Evolutionary conservation across 1,284 basidiomycete genomes (phyloP).

Genomic region (Ceratobasidium sp.): DNA sequence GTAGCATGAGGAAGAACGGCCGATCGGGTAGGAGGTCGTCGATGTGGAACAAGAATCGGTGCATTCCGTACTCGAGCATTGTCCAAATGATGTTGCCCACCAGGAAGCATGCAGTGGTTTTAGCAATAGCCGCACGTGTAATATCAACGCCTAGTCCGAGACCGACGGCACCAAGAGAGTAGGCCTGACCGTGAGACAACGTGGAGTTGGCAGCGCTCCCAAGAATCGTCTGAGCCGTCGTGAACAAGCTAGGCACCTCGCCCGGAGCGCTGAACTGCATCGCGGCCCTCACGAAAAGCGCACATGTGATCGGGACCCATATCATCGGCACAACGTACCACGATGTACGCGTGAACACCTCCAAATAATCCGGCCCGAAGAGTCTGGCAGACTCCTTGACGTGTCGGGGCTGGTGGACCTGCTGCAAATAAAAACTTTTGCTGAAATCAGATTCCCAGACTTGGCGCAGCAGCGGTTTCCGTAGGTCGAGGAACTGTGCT

Average conservation of each 20-base stretch:
- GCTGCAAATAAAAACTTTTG: constrained; percentile 95
- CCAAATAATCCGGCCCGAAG: constrained; percentile 85
- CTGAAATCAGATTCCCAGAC: constrained; percentile 87
- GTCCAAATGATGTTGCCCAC: constrained; percentile 94
- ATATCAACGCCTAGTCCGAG: constrained; percentile 16
- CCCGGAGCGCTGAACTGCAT: constrained; percentile 74
- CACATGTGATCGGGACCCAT: constrained; percentile 89
- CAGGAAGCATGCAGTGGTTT: constrained; percentile 72
- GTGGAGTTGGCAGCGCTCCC: constrained; percentile 7
- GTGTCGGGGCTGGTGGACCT: constrained; percentile 97
- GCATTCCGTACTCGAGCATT: constrained; percentile 92
- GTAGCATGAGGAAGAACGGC: constrained; percentile 81
- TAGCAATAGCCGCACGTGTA: constrained; percentile 60
- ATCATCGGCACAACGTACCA: constrained; percentile 96
- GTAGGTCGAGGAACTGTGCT: constrained; percentile 93
- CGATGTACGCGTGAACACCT: constrained; percentile 88
- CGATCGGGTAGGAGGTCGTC: constrained; percentile 90
- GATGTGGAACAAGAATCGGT: constrained; percentile 98
- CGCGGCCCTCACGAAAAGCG: constrained; percentile 83
- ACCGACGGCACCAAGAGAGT: constrained; percentile 14
- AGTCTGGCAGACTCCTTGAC: constrained; percentile 86
- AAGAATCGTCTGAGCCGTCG: constrained; percentile 27
- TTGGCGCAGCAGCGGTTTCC: constrained; percentile 85
- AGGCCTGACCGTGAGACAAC: background rate
- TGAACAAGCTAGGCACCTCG: constrained; percentile 16